These are phyloP conservation scores for Clitoria ternatea DNA, from an alignment of 306 rosid genomes.

Conservation along the genomic window DNA sequence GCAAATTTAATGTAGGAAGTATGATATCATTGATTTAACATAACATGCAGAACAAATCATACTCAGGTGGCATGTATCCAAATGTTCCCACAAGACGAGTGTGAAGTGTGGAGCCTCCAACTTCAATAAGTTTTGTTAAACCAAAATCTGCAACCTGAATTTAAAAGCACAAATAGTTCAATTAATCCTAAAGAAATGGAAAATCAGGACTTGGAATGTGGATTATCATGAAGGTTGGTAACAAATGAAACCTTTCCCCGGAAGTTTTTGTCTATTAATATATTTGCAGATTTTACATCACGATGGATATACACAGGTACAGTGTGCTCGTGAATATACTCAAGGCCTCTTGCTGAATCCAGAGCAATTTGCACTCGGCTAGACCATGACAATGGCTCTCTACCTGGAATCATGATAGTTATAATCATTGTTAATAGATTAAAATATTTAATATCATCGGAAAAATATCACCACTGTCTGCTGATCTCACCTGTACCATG, in stretches of 20 bases:
- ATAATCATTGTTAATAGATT: neutral
- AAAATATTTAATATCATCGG: neutral
- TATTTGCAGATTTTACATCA: conserved; percentile 84
- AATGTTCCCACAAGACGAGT: conserved; percentile 90
- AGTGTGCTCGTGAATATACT: conserved; percentile 87
- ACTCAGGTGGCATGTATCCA: conserved; percentile 97
- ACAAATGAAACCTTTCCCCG: conserved; percentile 59
- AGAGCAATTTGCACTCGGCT: conserved; percentile 77
- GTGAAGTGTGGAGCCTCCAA: conserved; percentile 57
- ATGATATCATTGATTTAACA: neutral
- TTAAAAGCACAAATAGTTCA: neutral
- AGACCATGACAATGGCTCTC: conserved; percentile 67
- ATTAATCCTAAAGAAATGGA: neutral
- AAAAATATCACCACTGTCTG: neutral
- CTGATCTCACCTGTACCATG: conserved; percentile 63
- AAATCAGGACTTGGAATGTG: neutral
- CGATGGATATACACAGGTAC: conserved; percentile 95
- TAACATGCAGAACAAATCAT: conserved; percentile 25
- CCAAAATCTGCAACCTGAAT: conserved; percentile 88
- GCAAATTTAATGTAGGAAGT: neutral
- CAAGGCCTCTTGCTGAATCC: conserved; percentile 93
- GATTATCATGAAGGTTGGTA: neutral
- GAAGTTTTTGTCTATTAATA: conserved; percentile 66
- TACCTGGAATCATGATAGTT: conserved; percentile 42
- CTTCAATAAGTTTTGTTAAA: conserved; percentile 75